Base-by-base conservation (phyloP, 2,329 filamentous ascomycete genomes). In the Rhytidhysteron rufulum region DNA sequence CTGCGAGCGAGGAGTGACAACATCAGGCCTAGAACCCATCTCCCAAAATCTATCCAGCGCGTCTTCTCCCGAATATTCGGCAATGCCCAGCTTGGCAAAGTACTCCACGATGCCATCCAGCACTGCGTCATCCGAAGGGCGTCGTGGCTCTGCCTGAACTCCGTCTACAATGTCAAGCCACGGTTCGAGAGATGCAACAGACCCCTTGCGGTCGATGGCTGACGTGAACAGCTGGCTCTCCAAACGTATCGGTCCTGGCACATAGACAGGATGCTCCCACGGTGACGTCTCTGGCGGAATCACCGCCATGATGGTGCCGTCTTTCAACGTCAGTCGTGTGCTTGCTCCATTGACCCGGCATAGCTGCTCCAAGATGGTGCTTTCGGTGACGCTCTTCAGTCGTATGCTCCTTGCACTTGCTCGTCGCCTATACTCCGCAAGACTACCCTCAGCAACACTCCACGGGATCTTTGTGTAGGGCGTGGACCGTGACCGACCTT, bases 181-280 rank as follows among this genome's bases (percentile, higher is more conserved):
- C 1, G 60, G 55, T 19, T 69, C 64, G 37, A 68, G 44, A 15
- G 56, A 67, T 17, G 66, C 67, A 10, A 69, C 56, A 9, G 65
- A 69, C 27, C 63, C 62, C 54, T 60, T 66, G n/a, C 65, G 57
- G 13, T 59, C 57, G 43, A 61, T 49, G 4, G 58, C 57, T 0
- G 35, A 37, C 29, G 47, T 21, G 49, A 42, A 39, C 17, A 49
- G 37, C 25, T 41, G 59, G 18, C 59, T 58, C 21, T 61, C 63
- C n/a, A 71, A 51, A 39, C 57, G 57, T 36, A 72, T 70, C 1
- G 64, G 63, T 8, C 69, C 69, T 25, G 68, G 65, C 18, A 69
- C 43, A 50, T 72, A 72, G 11, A 65, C 41, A 8, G 58, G 52
- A 7, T 52, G 48, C 37, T 58, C 45, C 58, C 58, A 66, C 19